Evolutionary conservation across 345 rosid species (phyloP).

Genomic region (Arabis hirsuta): DNA sequence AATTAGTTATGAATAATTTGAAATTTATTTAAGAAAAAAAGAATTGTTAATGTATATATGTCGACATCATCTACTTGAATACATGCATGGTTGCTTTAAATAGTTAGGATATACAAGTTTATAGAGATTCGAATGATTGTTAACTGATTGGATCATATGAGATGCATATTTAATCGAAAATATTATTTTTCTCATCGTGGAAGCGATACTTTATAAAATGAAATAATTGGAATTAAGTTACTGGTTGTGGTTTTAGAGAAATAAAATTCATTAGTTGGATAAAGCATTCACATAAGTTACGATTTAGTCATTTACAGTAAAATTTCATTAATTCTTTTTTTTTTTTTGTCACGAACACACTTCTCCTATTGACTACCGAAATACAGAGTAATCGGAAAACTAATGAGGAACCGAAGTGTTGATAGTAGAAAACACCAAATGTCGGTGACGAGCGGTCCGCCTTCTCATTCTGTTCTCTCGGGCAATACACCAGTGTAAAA

Average conservation of each 20-base stretch:
- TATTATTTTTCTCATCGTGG: background rate
- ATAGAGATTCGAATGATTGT: background rate
- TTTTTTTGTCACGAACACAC: no score
- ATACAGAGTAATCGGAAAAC: no score
- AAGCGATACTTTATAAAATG: background rate
- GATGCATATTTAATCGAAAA: background rate
- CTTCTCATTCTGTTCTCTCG: no score
- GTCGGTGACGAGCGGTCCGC: no score
- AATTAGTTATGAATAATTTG: background rate
- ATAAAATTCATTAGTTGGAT: background rate
- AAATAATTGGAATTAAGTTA: background rate
- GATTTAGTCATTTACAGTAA: no score
- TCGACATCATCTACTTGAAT: background rate
- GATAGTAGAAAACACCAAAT: no score
- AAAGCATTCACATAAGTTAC: background rate
- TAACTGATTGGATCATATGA: background rate
- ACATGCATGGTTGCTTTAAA: background rate
- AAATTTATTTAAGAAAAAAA: background rate
- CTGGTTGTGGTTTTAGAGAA: background rate
- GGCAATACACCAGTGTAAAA: no score
- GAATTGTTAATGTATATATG: background rate
- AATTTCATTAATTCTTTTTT: background rate
- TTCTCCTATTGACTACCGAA: no score
- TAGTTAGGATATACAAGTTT: background rate
- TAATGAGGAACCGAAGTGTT: no score